These are phyloP conservation scores for Pichia pseudocactophila DNA, from an alignment of 805 yeast genomes.

Conservation along the genomic window DNA sequence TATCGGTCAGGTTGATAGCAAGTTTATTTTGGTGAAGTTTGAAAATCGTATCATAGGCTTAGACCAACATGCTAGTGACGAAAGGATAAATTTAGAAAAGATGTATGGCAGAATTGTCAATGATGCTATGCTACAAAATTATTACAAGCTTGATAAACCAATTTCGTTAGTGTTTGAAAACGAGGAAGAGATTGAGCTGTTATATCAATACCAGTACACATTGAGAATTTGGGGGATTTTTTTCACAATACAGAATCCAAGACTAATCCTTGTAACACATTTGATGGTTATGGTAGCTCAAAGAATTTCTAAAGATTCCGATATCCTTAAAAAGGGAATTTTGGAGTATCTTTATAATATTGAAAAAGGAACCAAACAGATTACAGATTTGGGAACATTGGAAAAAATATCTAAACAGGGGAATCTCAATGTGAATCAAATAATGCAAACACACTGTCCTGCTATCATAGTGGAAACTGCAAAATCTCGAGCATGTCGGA, in stretches of 20 bases:
- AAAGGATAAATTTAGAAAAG: slow-evolving; percentile 54
- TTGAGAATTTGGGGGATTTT: slow-evolving; percentile 39
- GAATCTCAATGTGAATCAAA: slow-evolving; percentile 5
- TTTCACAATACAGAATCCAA: neutral
- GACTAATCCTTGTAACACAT: slow-evolving; percentile 26
- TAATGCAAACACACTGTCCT: slow-evolving; percentile 37
- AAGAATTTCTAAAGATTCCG: slow-evolving; percentile 16
- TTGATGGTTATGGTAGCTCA: slow-evolving; percentile 35
- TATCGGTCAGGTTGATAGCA: slow-evolving; percentile 52
- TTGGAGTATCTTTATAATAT: slow-evolving; percentile 30
- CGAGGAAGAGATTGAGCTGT: slow-evolving; percentile 26
- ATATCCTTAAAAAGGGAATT: slow-evolving; percentile 22
- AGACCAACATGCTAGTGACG: slow-evolving; percentile 87
- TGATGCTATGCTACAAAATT: neutral
- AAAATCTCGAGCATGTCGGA: slow-evolving; percentile 57
- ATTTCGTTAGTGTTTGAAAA: slow-evolving; percentile 18
- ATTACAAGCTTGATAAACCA: slow-evolving; percentile 5
- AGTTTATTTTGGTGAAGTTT: slow-evolving; percentile 46
- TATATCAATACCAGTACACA: slow-evolving; percentile 22
- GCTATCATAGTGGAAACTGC: slow-evolving; percentile 38
- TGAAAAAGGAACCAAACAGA: neutral
- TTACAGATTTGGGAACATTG: neutral
- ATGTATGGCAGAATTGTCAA: slow-evolving; percentile 32
- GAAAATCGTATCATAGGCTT: slow-evolving; percentile 28
- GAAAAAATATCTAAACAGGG: too few species aligned